Percentiles rank a stretch among this genome's conserved stretches.
These are phyloP conservation scores for Platanus orientalis DNA, from an alignment of 164 flowering plant species.

Conservation along the genomic window DNA sequence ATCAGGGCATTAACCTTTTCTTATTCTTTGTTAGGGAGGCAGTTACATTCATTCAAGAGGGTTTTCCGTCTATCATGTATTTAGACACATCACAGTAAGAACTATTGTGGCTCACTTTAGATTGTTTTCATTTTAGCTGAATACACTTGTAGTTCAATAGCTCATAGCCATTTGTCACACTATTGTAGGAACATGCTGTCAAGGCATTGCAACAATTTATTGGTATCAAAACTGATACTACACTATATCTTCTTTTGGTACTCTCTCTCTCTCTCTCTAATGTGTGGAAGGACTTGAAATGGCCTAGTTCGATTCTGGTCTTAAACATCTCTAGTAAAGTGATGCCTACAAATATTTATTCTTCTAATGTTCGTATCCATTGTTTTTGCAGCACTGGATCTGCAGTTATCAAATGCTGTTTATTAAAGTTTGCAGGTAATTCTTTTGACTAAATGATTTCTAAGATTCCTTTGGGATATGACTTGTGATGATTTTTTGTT, in stretches of 20 bases:
- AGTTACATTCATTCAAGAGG: conserved; percentile 89
- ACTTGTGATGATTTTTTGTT: not conserved
- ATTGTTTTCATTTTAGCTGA: not conserved
- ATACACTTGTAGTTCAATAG: not conserved
- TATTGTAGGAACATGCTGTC: conserved; percentile 75
- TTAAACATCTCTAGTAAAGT: not conserved
- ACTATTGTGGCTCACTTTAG: not conserved
- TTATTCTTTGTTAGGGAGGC: conserved; percentile 55
- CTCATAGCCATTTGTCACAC: not conserved
- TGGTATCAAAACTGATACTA: conserved; percentile 41
- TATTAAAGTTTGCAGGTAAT: conserved; percentile 70
- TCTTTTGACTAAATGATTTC: not conserved
- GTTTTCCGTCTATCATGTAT: conserved; percentile 74
- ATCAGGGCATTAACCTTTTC: not conserved
- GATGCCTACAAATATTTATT: not conserved
- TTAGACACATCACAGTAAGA: conserved; percentile 66
- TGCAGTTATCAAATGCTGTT: conserved; percentile 77
- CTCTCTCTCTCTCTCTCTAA: conserved; percentile 5
- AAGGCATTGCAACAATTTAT: conserved; percentile 80
- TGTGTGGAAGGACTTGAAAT: not conserved
- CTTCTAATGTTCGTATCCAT: not conserved
- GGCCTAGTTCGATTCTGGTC: not conserved
- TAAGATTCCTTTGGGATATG: not conserved
- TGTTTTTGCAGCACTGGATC: conserved; percentile 66
- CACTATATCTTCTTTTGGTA: conserved; percentile 68